A percentile compares a stretch with the other conserved stretches of the same genome.
phyloP scores from a whole-genome alignment of 2,329 filamentous ascomycete species.

The Lasiodiplodia gonubiensis region DNA sequence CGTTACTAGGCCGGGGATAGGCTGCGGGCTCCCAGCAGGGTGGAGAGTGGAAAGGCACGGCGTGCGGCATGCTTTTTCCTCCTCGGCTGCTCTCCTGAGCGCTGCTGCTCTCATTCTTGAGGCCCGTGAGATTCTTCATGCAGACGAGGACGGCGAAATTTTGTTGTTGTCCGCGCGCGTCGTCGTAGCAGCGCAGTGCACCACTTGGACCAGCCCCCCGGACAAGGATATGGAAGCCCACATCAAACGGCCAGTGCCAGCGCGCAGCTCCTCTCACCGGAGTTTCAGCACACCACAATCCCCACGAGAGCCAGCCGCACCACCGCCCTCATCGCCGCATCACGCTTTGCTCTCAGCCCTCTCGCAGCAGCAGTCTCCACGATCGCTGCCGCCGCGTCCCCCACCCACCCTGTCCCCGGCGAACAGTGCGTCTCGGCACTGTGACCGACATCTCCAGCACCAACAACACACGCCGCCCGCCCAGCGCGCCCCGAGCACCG shows the following conservation, averaged over 20 bases:
- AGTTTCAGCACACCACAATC: constrained; percentile 27
- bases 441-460: constrained; percentile 27
- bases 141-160: constrained; percentile 17
- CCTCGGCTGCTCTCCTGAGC: constrained; percentile 2
- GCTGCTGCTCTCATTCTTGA: not conserved
- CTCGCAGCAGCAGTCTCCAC: constrained; percentile 7
- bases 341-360: not conserved
- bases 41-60: constrained; percentile 12
- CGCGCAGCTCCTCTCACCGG: constrained; percentile 26
- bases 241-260: constrained; percentile 26
- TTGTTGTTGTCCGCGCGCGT: constrained; percentile 25
- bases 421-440: constrained; percentile 29
- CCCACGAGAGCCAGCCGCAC: constrained; percentile 21
- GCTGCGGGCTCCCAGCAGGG: constrained; percentile 13
- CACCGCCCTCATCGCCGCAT: constrained; percentile 24
- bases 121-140: constrained; percentile 11
- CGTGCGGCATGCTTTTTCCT: not conserved
- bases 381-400: constrained; percentile 17
- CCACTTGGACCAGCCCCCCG: constrained; percentile 24
- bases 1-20: constrained; percentile 17
- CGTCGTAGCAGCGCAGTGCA: constrained; percentile 23
- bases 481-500: constrained; percentile 18
- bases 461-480: constrained; percentile 22
- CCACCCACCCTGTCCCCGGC: constrained; percentile 17
- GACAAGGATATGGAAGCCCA: constrained; percentile 27